Base-by-base conservation (phyloP, 768 basidiomycete species). In the Lentinula raphanica region DNA sequence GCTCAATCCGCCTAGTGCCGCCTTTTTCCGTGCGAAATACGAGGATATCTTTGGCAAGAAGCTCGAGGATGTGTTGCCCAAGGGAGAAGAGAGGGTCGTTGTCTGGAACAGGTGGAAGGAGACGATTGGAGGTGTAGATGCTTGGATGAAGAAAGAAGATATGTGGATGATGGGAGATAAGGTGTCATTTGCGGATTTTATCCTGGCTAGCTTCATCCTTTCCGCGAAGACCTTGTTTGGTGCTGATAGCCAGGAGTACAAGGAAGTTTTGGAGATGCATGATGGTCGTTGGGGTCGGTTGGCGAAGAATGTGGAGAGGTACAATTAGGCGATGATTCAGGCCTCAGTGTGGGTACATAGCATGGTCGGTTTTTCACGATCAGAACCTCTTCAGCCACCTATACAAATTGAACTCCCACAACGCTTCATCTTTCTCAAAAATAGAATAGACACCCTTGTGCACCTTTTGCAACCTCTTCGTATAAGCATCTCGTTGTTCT, bases 131-230 rank as follows among this genome's bases (percentile, higher is more conserved):
- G 62, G 17, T 42, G 38, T 58, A 5, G 56, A 50, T 29, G 45
- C 15, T 13, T 50, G 35, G 40, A 48, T 60, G 54, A 60, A 64
- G 58, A 50, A 46, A 11, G 54, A 39, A 8, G 59, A 58, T 3
- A 31, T 36, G 21, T 64, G 49, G 42, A 44, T 71, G n/a, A 57
- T 67, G 54, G 70, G 69, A 6, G 59, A 67, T 31, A 54, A 19
- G 8, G 40, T 64, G 25, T 67, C 65, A 9, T 70, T 62, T 46
- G 65, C 69, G 2, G 72, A 72, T 58, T 44, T 70, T 12, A 49
- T 62, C 17, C 36, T 66, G 7, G 68, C 49, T 2, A 53, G 54
- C 17, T 63, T 60, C 44, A 48, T 70, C 19, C 32, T 56, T 0
- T 68, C 63, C 62, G 56, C 54, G 7, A 65, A 60, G 40, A 54